A percentile compares a stretch with the other conserved stretches of the same genome.
These are phyloP conservation scores for Cryoendolithus antarcticus DNA, from an alignment of 2,329 filamentous ascomycete genomes.

Conservation along the genomic window DNA sequence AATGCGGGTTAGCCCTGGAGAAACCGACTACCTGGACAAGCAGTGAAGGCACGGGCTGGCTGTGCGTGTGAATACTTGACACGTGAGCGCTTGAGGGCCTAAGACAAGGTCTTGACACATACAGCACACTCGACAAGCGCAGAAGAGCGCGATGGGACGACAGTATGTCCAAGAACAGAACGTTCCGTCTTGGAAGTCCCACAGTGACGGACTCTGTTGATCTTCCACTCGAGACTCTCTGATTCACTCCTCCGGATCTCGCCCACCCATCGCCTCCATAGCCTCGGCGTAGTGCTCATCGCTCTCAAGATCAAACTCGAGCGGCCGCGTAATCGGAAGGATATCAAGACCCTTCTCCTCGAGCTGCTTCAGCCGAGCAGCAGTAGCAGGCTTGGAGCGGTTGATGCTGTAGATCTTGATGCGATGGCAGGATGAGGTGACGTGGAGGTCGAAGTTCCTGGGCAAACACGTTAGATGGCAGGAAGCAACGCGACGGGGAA, in stretches of 20 bases:
- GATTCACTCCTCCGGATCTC: constrained; percentile 31
- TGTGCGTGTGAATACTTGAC: too few relatives aligned
- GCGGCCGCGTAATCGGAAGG: constrained; percentile 41
- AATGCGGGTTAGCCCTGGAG: too few relatives aligned
- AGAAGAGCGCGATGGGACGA: too few relatives aligned
- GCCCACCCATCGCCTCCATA: constrained; percentile 28
- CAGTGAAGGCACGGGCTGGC: too few relatives aligned
- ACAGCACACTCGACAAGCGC: too few relatives aligned
- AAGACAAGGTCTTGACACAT: too few relatives aligned
- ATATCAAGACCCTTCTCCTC: constrained; percentile 37
- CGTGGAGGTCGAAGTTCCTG: constrained; percentile 54
- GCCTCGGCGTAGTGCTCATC: constrained; percentile 37
- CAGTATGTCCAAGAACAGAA: too few relatives aligned
- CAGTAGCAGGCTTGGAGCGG: constrained; percentile 36
- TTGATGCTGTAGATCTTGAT: constrained; percentile 54
- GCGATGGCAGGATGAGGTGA: constrained; percentile 50
- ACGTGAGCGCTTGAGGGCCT: too few relatives aligned
- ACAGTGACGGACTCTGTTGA: background rate
- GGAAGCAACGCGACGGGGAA: background rate
- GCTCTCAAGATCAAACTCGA: constrained; percentile 37
- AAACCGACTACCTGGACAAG: too few relatives aligned
- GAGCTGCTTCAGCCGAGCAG: constrained; percentile 38
- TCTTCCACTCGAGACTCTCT: background rate
- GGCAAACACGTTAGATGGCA: constrained; percentile 6
- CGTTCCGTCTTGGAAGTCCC: too few relatives aligned